Percentiles rank a stretch among this genome's conserved stretches.
Conservation (phyloP, 495 filamentous ascomycete genomes). For the Stereocaulon alpinum region DNA sequence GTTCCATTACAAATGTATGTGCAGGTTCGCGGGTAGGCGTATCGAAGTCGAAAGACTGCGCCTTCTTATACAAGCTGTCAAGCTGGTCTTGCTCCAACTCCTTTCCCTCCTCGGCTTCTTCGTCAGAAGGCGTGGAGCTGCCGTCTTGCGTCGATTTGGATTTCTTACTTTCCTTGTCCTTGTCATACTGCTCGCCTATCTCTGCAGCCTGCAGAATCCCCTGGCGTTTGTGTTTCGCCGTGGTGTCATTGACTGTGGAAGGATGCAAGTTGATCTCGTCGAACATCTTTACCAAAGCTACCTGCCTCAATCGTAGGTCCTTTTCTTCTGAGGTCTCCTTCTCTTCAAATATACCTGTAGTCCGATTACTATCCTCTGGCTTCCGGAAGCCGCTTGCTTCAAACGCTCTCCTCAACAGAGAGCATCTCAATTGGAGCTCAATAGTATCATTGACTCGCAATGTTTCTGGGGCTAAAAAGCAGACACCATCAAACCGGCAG, state of each 20-base stretch:
- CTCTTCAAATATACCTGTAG: constrained; percentile 62
- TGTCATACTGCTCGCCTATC: constrained; percentile 67
- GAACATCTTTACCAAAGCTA: constrained; percentile 79
- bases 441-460: constrained; percentile 86
- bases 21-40: constrained; percentile 78
- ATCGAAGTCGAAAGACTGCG: constrained; percentile 91
- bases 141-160: constrained; percentile 38
- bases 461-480: constrained; percentile 80
- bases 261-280: constrained; percentile 79
- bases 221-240: constrained; percentile 67
- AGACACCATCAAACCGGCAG: constrained; percentile 76
- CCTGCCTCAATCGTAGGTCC: constrained; percentile 72
- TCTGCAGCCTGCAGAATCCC: constrained; percentile 80
- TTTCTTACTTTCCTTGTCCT: constrained; percentile 36
- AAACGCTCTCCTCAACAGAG: constrained; percentile 63
- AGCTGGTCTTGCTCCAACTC: constrained; percentile 94
- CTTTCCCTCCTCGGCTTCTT: constrained; percentile 71
- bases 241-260: constrained; percentile 58
- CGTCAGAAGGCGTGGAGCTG: constrained; percentile 39
- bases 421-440: constrained; percentile 77
- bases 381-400: constrained; percentile 45
- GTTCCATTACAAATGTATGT: constrained; percentile 65
- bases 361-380: constrained; percentile 56
- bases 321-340: constrained; percentile 82
- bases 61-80: constrained; percentile 88